Percentiles rank a stretch among this genome's conserved stretches.
Conservation (phyloP, 148 eudicot genomes). For the Arbutus unedo region DNA sequence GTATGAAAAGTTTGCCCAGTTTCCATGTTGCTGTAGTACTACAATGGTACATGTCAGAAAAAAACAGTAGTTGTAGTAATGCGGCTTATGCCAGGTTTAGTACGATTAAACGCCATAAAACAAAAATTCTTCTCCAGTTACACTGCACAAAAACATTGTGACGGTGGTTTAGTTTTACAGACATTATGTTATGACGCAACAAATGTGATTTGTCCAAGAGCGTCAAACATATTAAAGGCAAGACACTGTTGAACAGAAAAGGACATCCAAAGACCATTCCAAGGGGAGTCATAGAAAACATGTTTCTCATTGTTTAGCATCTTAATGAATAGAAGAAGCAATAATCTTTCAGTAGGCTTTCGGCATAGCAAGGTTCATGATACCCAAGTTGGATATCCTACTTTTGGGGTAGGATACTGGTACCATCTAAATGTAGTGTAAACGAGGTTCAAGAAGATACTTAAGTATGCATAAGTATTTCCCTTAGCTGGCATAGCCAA, state of each 20-base stretch:
- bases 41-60: background rate
- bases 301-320: background rate
- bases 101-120: background rate
- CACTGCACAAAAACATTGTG: background rate
- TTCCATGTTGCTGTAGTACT: background rate
- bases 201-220: slow-evolving; percentile 3
- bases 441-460: background rate
- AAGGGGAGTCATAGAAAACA: background rate
- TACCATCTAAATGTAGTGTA: background rate
- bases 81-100: background rate
- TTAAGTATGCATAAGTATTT: background rate
- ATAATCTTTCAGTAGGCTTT: background rate
- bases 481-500: background rate
- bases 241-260: background rate
- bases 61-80: background rate
- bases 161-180: background rate
- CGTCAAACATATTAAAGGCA: background rate
- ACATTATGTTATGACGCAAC: background rate
- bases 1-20: slow-evolving; percentile 12
- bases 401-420: background rate
- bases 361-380: background rate
- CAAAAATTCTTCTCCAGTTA: background rate
- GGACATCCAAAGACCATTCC: slow-evolving; percentile 4
- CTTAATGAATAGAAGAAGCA: background rate
- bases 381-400: background rate